Base-by-base conservation (phyloP, 345 rosid genomes). In the Aethionema arabicum region DNA sequence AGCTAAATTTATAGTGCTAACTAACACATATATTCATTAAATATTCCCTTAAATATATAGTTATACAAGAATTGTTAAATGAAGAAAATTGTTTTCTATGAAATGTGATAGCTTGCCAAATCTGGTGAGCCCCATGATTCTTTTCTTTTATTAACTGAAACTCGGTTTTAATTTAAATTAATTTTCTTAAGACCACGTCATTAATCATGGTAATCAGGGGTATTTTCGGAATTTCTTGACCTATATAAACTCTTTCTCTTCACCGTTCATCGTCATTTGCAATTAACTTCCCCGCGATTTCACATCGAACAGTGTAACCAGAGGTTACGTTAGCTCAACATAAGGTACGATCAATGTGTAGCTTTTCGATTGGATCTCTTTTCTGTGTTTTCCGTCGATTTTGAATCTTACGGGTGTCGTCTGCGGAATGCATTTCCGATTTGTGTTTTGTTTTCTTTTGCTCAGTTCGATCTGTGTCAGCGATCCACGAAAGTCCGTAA, bases 391-490 rank as follows among this genome's bases (percentile, higher is more conserved):
- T 37, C n/a, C 4, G 44, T 40, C 0, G 11, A 6, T 40, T 40
- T 40, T 10, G 40, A 4, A 40, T 40, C 11, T 40, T 10, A 4
- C 40, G 11, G 40, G 40, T 37, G 1, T 37, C 40, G 2, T 6
- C 3, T 6, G 40, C 11, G 7, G 40, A 37, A 6, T 37, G 8
- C 40, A 10, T 37, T 6, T 37, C 40, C 1, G 11, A 37, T 37
- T 37, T 37, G 1, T 37, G 7, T 6, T 37, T 37, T 37, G 8
- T 37, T 37, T 10, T 37, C 40, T 37, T 37, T 10, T 12, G n/a
- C n/a, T 40, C 44, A 12, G 44, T 40, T 40, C n/a, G 44, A 40
- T 40, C 44, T 40, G 44, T 40, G 44, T 40, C 44, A n/a, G 44
- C 9, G 44, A 12, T 40, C n/a, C 44, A 7, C 11, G 44, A 3